These are phyloP conservation scores for Ploettnerulaceae sp. DNA, from an alignment of 2,329 filamentous ascomycete genomes.

Conservation along the genomic window DNA sequence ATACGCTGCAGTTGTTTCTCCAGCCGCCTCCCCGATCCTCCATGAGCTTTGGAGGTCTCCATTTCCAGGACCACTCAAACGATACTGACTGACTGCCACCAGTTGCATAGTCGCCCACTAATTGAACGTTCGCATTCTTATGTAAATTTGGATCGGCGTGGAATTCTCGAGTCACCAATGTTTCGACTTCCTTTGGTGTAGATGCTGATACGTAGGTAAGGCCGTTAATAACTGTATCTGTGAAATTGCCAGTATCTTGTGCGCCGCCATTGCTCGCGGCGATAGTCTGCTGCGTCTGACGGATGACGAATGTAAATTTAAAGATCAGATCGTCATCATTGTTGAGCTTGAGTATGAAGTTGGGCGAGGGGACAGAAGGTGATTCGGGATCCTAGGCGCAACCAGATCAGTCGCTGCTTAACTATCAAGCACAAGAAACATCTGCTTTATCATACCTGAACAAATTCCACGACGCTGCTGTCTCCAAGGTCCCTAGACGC, in stretches of 20 bases:
- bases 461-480: constrained; percentile 74
- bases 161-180: constrained; percentile 89
- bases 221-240: constrained; percentile 77
- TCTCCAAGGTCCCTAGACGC: constrained; percentile 71
- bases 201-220: constrained; percentile 91
- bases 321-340: constrained; percentile 93
- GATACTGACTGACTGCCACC: constrained; percentile 76
- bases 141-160: constrained; percentile 96
- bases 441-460: constrained; percentile 60
- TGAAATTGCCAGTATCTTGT: constrained; percentile 44
- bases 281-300: constrained; percentile 43
- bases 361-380: constrained; percentile 46
- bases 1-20: constrained; percentile 88
- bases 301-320: constrained; percentile 83
- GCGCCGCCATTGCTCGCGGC: constrained; percentile 43
- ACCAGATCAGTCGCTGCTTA: constrained; percentile 13
- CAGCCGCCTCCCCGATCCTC: constrained; percentile 89
- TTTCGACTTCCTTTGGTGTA: constrained; percentile 82
- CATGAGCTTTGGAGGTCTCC: constrained; percentile 76
- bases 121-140: constrained; percentile 91
- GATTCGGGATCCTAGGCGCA: constrained; percentile 68
- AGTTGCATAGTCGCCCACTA: constrained; percentile 89
- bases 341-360: constrained; percentile 78
- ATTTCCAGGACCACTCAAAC: constrained; percentile 96
- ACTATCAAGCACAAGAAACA: neutral